phyloP scores from a whole-genome alignment of 768 basidiomycete species.

The Calocybe indica region DNA sequence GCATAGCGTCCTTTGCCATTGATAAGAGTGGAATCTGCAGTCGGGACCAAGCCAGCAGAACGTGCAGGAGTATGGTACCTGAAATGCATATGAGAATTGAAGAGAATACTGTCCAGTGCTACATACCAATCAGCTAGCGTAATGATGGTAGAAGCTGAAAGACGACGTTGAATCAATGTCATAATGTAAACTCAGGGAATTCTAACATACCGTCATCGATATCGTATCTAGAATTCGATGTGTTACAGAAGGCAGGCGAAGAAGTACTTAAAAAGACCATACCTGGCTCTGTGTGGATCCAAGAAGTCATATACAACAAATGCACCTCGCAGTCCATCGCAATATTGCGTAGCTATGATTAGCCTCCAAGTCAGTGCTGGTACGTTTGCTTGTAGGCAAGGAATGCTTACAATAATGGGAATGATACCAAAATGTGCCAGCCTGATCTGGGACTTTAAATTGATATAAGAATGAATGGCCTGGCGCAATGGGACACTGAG shows the following conservation, averaged over 20 bases:
- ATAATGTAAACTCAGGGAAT: not conserved
- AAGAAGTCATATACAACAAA: conserved; percentile 37
- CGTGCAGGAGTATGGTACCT: conserved; percentile 25
- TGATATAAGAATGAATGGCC: conserved; percentile 24
- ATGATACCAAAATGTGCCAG: conserved; percentile 24
- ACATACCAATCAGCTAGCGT: conserved; percentile 42
- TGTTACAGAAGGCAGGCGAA: not conserved
- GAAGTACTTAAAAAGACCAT: not conserved
- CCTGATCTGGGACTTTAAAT: conserved; percentile 24
- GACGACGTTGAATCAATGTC: not conserved
- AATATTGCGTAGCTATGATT: conserved; percentile 41
- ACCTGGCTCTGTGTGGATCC: conserved; percentile 29
- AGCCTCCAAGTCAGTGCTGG: not conserved
- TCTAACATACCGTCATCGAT: conserved; percentile 36
- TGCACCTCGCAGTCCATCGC: conserved; percentile 48
- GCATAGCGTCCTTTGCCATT: conserved; percentile 44
- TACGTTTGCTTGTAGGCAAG: not conserved
- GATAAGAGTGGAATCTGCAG: conserved; percentile 32
- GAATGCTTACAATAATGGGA: conserved; percentile 5
- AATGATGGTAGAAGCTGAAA: conserved; percentile 36
- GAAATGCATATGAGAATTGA: conserved; percentile 1
- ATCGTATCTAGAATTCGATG: conserved; percentile 18
- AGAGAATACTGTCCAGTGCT: not conserved
- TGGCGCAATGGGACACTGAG: conserved; percentile 31
- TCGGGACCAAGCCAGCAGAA: conserved; percentile 20